Evolutionary conservation across 139 green algal genomes (phyloP), one percentile per base, ranked within the genome.

Genomic region (Picochlorum sp.): DNA sequence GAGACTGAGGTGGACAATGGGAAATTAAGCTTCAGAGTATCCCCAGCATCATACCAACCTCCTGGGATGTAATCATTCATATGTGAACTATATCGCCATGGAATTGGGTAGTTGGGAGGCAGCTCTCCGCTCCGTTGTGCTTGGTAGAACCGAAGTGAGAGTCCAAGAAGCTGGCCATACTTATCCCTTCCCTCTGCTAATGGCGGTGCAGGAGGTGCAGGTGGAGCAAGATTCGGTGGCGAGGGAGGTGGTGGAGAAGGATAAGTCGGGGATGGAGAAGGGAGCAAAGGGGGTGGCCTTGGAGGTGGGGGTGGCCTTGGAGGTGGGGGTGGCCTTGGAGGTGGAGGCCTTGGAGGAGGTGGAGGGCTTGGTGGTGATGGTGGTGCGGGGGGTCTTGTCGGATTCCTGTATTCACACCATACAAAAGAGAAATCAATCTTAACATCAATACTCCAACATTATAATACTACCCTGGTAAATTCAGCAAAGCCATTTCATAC

Each of bases 11-110:
- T 30, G 4, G 37, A n/a, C 25, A 64, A 14, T 13, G 57, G 57
- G 37, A 64, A 64, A 35, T 61, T 61, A 4, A 50, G 30, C 33
- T 61, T 61, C 7, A 61, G 55, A 13, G 25, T 61, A 22, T 61
- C 55, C 16, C 55, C 55, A 53, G 55, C 55, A 51, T 61, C 55
- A 50, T 61, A 61, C 13, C 16, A 67, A 8, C 60, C 60, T 29
- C 45, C 45, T 14, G 28, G n/a, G 13, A 67, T 45, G 2, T 49
- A 9, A 45, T 67, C 60, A 13, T 3, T 33, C 20, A 61, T 7
- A 18, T 59, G 60, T 16, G 60, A 49, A 3, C 6, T 20, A 16
- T 24, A 14, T 4, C 44, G 30, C 60, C 60, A 67, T 6, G 4
- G 6, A 22, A 67, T 57, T 8, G 36, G 47, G 32, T 67, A 51